Evolutionary conservation across 2,329 filamentous ascomycete species (phyloP), one percentile per base, ranked within the genome.

Genomic region (Lachnellula occidentalis): DNA sequence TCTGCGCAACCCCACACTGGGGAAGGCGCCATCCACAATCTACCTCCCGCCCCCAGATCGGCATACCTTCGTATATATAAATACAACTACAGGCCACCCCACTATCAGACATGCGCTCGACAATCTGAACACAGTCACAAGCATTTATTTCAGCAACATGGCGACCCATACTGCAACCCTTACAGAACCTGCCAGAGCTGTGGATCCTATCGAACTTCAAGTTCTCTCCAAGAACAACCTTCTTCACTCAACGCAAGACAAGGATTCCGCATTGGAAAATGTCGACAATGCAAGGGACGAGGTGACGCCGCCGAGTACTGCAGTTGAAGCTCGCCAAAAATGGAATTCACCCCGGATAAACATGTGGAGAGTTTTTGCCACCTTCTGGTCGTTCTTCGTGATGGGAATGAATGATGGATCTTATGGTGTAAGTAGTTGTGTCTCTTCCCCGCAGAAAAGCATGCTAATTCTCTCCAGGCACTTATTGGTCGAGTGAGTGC

Each of bases 391-490:
- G 5, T 82, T 89, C 59, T 71, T 84, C 19, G 73, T 87, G 34
- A 80, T 87, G 74, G 86, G 86, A 6, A 78, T 85, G 72, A 87
- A 86, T 62, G 86, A 90, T 70, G 85, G 79, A 9, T 80, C 80
- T 22, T 76, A 82, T 45, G 85, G 85, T 42, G 81, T 82, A 73
- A 67, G 76, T 74, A 22, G 21, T 34, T 37, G n/a, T 56, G 66
- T 48, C 48, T 48, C 9, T 42, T 45, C 45, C 45, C 24, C 42
- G 34, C 21, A 9, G 7, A 27, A 67, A 51, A 72, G 74, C 17
- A 45, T 68, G 78, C 60, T 56, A 47, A 56, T 60, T 19, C 64
- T 55, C 34, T 61, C 21, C 49, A 79, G 73, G 74, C 77, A 43
- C 67, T 81, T 17, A 69, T 81, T 48, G 71, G 71, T 54, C 70